These are phyloP conservation scores for Sphagnum contortum DNA, from an alignment of 225 moss, liverwort and hornwort species.

Conservation along the genomic window DNA sequence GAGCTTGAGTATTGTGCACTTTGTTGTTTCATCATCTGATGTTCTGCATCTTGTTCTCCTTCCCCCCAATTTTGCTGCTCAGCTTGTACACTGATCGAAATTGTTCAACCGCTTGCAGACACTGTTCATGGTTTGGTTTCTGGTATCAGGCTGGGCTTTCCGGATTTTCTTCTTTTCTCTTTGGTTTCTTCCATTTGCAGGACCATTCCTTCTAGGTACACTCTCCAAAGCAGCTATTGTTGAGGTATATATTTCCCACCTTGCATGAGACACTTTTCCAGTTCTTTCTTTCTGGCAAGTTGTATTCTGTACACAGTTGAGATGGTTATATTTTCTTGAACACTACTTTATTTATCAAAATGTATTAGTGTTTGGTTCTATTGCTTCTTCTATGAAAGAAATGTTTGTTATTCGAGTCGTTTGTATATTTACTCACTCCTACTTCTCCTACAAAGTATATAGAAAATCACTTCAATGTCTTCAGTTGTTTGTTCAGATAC, in stretches of 20 bases:
- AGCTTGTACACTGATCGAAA: neutral
- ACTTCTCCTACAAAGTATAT: no score
- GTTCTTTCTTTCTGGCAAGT: no score
- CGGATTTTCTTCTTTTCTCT: constrained; percentile 85
- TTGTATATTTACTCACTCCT: no score
- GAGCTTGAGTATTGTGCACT: neutral
- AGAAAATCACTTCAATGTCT: no score
- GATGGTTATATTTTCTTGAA: no score
- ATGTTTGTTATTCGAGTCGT: no score
- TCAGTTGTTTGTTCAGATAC: no score
- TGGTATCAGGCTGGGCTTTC: constrained; percentile 97
- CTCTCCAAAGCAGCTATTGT: constrained; percentile 86
- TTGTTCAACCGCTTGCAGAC: constrained; percentile 40
- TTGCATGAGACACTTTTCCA: neutral
- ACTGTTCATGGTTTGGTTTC: constrained; percentile 76
- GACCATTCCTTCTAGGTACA: constrained; percentile 75
- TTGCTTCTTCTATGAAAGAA: no score
- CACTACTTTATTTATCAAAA: no score
- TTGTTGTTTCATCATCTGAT: neutral
- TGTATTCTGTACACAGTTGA: no score
- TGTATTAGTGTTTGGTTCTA: no score
- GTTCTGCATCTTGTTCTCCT: neutral
- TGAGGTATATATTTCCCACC: constrained; percentile 39
- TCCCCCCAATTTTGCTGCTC: neutral
- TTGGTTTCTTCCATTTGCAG: constrained; percentile 95